Evolutionary conservation across 352 stramenopile species (phyloP), one percentile per base, ranked within the genome.

Genomic region (Pythium aristosporum): DNA sequence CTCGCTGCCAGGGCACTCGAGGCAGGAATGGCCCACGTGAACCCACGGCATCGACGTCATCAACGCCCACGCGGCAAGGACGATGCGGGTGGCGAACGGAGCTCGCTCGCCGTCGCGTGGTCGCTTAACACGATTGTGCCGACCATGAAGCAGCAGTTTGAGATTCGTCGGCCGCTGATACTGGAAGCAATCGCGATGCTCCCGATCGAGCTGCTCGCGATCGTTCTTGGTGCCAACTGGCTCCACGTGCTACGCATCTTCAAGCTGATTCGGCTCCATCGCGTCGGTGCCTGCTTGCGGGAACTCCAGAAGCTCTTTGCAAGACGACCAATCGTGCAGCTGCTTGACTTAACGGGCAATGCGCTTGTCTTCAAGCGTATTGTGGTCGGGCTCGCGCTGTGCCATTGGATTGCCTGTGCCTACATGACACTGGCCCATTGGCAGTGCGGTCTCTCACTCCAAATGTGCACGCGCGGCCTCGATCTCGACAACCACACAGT

Each of bases 341-440:
- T 76, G 30, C 65, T 90, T 3, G 79, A 87, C 43, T 81, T 82
- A 48, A 87, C 79, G 5, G 79, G 73, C 3, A 88, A 88, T 23
- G 58, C 76, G 10, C 49, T 90, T 23, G 59, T 90, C 2, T 61
- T 86, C 32, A 79, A 81, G 30, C 82, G 80, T 0, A 66, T 88
- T 36, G 37, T 72, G 20, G 44, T 71, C 3, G 81, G 84, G 7
- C 56, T 93, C 21, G 75, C 59, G 2, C 58, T 78, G 44, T 77
- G 75, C 21, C 82, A 91, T 43, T 85, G 71, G 71, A 71, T 86
- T 25, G 82, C 80, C 6, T 91, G 82, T 49, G 68, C 63, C 0
- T 93, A 93, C 67, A 82, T 93, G 75, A 25, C 77, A 3, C 61
- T 91, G 7, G 82, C 82, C 1, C 77, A 93, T 52, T 46, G 87